A percentile compares a stretch with the other conserved stretches of the same genome.
Conservation (phyloP, 2,329 filamentous ascomycete genomes). For the Sarocladium strictum region DNA sequence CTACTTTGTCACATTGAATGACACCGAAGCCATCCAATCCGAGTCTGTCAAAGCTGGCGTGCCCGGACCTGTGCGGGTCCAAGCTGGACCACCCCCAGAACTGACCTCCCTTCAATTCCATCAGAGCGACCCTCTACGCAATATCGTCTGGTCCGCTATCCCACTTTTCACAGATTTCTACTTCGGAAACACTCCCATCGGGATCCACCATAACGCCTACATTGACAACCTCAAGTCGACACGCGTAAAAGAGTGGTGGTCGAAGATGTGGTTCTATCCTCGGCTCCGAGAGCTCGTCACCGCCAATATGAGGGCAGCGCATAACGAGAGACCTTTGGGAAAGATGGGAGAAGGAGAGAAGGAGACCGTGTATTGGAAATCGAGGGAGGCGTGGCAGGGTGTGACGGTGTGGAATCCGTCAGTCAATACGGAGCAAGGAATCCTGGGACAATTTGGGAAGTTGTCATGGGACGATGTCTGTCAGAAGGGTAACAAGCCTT, state of each 20-base stretch:
- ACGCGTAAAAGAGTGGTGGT: conserved; percentile 28
- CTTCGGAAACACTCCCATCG: conserved; percentile 28
- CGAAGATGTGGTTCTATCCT: conserved; percentile 29
- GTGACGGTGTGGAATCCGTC: neutral
- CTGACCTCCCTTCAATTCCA: conserved; percentile 13
- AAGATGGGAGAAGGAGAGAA: conserved; percentile 9
- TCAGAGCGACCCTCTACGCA: conserved; percentile 11
- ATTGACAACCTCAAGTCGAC: conserved; percentile 23
- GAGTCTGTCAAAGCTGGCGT: conserved; percentile 26
- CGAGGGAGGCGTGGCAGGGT: neutral
- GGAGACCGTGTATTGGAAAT: conserved; percentile 11
- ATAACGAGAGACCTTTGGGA: conserved; percentile 14
- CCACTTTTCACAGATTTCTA: conserved; percentile 32
- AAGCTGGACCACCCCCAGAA: conserved; percentile 21
- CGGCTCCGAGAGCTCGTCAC: conserved; percentile 24
- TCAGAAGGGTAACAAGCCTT: conserved; percentile 21
- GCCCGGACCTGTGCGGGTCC: conserved; percentile 20
- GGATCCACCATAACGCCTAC: conserved; percentile 33
- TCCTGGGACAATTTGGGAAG: neutral
- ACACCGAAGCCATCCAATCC: conserved; percentile 16
- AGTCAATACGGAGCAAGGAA: no score
- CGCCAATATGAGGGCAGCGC: conserved; percentile 15
- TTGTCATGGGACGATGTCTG: conserved; percentile 29
- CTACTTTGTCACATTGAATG: conserved; percentile 24
- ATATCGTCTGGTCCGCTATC: conserved; percentile 23